Evolutionary conservation across 1,139 yeast genomes (phyloP), one percentile per base, ranked within the genome.

Genomic region (Entelexis paramagnoliae): DNA sequence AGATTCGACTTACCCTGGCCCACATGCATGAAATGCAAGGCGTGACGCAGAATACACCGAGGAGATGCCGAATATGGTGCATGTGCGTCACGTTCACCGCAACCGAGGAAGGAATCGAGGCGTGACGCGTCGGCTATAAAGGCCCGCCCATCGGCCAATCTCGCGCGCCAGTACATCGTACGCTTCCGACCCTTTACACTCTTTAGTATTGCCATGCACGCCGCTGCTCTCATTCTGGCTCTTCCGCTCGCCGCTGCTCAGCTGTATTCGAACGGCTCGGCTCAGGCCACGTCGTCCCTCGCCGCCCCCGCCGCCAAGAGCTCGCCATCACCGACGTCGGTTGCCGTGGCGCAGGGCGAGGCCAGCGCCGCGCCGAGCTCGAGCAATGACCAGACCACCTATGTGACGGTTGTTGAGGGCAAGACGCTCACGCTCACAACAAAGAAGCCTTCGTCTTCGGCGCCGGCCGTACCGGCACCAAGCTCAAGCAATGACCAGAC

Each of bases 321-420:
- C 34, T 14, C 34, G n/a, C 35, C 45, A 2, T 10, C 34, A 14
- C 45, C 45, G 24, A 46, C 39, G 28, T 29, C 48, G 39, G 17
- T 39, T 10, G 29, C 17, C 17, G 13, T 20, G 8, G 39, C 24
- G n/a, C 33, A 52, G 22, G 45, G 51, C 30, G 47, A 49, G 22
- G 44, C 54, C 38, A 46, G 52, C 35, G 46, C 50, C 32, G 53
- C 56, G 38, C 42, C 57, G 40, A 36, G 56, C 2, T 59, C 62
- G 16, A 62, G 64, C 42, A 48, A 53, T 7, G 51, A 55, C 49
- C 48, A 54, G 46, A 60, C 65, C 50, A 63, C 66, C 46, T 55
- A 49, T 51, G 58, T 63, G 50, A 63, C 66, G 34, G 63, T 63
- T 46, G 53, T 57, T 45, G 59, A 55, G 54, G 66, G 65, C 49